Evolutionary conservation across 306 rosid species (phyloP), one percentile per base, ranked within the genome.

Genomic region (Trifolium repens): DNA sequence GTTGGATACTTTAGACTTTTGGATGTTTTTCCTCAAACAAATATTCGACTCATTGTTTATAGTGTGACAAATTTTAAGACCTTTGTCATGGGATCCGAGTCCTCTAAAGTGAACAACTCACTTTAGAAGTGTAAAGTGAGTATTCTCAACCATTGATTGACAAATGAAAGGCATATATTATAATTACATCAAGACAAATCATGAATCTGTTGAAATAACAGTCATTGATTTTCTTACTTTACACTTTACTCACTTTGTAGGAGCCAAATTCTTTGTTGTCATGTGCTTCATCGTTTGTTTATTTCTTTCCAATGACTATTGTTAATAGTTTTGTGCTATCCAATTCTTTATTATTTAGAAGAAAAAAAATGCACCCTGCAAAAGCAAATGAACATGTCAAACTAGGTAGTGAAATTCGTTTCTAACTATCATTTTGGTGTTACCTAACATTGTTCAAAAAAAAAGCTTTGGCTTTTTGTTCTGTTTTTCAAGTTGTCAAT

Each of bases 371-470:
- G 52, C n/a, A 46, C 16, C 52, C 52, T 46, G 52, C 16, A 13
- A 46, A 16, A 46, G 7, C n/a, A 46, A 46, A 46, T 13, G n/a
- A 46, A 46, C 16, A 46, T 46, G 52, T 46, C 52, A 46, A 46
- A 12, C 52, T 46, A 46, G 52, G 52, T 46, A 32, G 70, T 34
- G 34, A 68, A 67, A 53, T 66, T 50, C 54, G 34, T 13, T 13
- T 50, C 34, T 62, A 74, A 40, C 61, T 19, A 47, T 54, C 27
- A 32, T 59, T 67, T 63, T 46, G 35, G 35, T 71, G 39, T 62
- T 68, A 67, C 69, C 60, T 55, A 52, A 70, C 77, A 62, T 27
- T 57, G 49, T 62, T 46, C 63, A 22, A 69, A 74, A 70, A 75
- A 55, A 32, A 59, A 27, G 44, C n/a, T 16, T 61, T 69, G 35